Evolutionary conservation across 2,329 filamentous ascomycete genomes (phyloP).

Genomic region (Epichloe bromicola): DNA sequence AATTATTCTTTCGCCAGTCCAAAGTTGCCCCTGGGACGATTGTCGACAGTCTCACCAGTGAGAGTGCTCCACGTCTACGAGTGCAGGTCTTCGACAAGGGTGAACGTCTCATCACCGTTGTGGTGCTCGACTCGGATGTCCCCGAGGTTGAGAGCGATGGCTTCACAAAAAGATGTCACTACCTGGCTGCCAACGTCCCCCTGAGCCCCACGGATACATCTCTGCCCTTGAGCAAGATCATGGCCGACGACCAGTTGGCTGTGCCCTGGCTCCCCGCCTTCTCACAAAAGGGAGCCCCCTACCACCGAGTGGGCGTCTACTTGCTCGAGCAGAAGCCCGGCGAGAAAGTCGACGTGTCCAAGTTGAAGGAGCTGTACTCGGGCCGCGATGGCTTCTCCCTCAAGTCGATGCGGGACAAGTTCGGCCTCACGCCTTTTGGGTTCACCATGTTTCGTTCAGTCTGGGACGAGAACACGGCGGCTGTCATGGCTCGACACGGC

Average conservation of each 20-base stretch:
- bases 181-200: constrained; percentile 58
- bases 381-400: constrained; percentile 58
- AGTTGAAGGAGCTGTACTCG: constrained; percentile 39
- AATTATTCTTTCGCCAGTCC: constrained; percentile 62
- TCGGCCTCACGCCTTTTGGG: constrained; percentile 59
- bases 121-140: constrained; percentile 81
- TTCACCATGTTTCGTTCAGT: constrained; percentile 76
- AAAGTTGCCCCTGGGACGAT: constrained; percentile 65
- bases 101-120: constrained; percentile 69
- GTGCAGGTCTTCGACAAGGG: constrained; percentile 79
- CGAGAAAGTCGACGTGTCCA: constrained; percentile 40
- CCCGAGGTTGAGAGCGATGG: constrained; percentile 62
- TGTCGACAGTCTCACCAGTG: constrained; percentile 61
- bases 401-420: constrained; percentile 59
- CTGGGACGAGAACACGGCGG: constrained; percentile 82
- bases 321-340: constrained; percentile 66
- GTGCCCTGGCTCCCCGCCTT: constrained; percentile 75
- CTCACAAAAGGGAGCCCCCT: constrained; percentile 74
- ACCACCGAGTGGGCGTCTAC: constrained; percentile 78
- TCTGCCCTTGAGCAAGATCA: constrained; percentile 51
- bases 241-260: constrained; percentile 51
- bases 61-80: constrained; percentile 59
- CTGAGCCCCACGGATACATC: constrained; percentile 39
- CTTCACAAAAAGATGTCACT: constrained; percentile 78
- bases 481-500: constrained; percentile 70